Evolutionary conservation across 768 basidiomycete genomes (phyloP), one percentile per base, ranked within the genome.

Genomic region (Amyloporia xantha): DNA sequence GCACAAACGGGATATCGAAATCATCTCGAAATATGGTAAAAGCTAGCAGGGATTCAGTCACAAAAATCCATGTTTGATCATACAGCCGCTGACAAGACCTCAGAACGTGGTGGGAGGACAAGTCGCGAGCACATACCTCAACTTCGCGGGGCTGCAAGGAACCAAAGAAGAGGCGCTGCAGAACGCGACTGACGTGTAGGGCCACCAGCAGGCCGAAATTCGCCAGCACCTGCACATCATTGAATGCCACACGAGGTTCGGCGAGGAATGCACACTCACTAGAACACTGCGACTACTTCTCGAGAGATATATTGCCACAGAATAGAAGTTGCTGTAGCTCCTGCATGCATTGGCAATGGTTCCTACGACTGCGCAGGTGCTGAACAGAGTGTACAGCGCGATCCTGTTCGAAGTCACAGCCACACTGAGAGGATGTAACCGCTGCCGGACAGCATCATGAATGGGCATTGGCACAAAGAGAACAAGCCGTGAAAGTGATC

Each of bases 11-110:
- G n/a, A 84, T 77, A 66, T 94, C 91, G 63, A 95, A 93, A 65
- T 92, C 91, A 66, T 94, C 91, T 51, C 93, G 79, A 69, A 99
- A 99, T 56, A 98, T 98, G 28, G 96, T 96, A 63, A 98, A 87
- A 0, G 96, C 95, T 44, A 99, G 72, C 28, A 99, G 73, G 5
- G 91, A 94, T 65, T 99, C 96, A 1, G 96, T 98, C 43, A 98
- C 79, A 68, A 96, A 96, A 71, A 94, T 93, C 95, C 96, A 98
- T 25, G 91, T 78, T 54, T 91, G 78, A 63, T 98, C 95, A 65
- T 97, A 96, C 1, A 99, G 75, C 24, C 94, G 86, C 95, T 99
- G 61, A 15, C 26, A n/a, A 13, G 45, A n/a, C 4, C 46, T 51
- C 39, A 21, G 46, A 12, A 24, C 25, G 40, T 21, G 5, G 5